Evolutionary conservation across 2,329 filamentous ascomycete genomes (phyloP), one percentile per base, ranked within the genome.

Genomic region (Stachybotrys chartarum): DNA sequence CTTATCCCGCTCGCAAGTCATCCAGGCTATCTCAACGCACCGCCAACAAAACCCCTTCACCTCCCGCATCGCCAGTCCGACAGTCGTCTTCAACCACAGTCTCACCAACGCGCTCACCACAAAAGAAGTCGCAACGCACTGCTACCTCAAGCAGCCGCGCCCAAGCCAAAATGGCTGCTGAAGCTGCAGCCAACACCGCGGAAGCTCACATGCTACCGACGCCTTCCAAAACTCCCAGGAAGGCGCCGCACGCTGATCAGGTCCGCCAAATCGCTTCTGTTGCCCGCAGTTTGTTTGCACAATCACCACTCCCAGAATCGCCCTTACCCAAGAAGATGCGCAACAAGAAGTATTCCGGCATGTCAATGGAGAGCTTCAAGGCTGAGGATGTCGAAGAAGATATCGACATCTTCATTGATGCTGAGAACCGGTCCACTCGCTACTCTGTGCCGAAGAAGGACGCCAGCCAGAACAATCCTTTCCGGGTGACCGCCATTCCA

Each of bases 341-440:
- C 61, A 66, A 75, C 50, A 83, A 82, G 71, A 83, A 82, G 68
- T 80, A 83, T 67, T 76, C 72, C 6, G 78, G 79, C 52, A 70
- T 79, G 48, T 74, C 77, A 11, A 64, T 85, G 59, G 79, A 81
- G 58, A 85, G 82, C 70, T 85, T 87, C 65, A 73, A 71, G 30
- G 78, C 71, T 7, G 80, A 84, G 52, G 78, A 81, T n/a, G 72
- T 78, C 7, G 78, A 83, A 47, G 75, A 78, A 47, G 69, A 77
- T n/a, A 88, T 92, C 61, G 70, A 81, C 60, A 90, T 93, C 64
- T 93, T 85, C 66, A 91, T 87, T 46, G 89, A 94, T 68, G 84
- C 88, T 1, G 86, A 91, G 60, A 91, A 96, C 61, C 85, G 86
- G 54, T 14, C 14, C 5, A 10, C 35, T 42, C 35, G 35, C 14